Percentiles rank a stretch among this genome's conserved stretches.
Evolutionary conservation across 805 yeast genomes (phyloP).

Genomic region (Kuraishia molischiana): DNA sequence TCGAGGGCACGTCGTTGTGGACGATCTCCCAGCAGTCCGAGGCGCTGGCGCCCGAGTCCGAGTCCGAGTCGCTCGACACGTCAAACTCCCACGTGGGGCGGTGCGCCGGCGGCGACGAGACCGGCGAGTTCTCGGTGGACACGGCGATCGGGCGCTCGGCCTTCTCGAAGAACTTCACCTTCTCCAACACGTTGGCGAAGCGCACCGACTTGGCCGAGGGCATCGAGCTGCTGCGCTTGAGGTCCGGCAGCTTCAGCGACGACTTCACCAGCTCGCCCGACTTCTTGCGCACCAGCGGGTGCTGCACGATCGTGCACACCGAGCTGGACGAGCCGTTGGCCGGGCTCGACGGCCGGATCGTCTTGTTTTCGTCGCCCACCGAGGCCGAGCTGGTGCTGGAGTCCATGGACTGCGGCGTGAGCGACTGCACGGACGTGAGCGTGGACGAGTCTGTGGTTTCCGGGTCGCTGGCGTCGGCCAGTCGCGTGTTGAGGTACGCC

Average conservation of each 20-base stretch:
- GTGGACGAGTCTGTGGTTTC: not conserved
- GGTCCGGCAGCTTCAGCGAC: conserved; percentile 34
- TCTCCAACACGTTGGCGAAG: conserved; percentile 51
- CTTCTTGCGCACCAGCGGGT: conserved; percentile 33
- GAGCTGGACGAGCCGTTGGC: conserved; percentile 2
- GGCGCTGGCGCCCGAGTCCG: conserved; percentile 10
- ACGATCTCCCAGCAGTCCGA: conserved; percentile 17
- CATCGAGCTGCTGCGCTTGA: conserved; percentile 33
- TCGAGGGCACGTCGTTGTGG: conserved; percentile 20
- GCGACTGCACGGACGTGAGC: conserved; percentile 8
- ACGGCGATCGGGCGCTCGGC: conserved; percentile 52
- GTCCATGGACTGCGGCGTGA: conserved; percentile 18
- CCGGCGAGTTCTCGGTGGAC: conserved; percentile 47
- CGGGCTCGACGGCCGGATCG: not conserved
- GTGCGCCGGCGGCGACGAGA: conserved; percentile 10
- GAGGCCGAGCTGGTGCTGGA: conserved; percentile 9
- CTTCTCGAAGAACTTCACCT: conserved; percentile 56
- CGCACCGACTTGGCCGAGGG: conserved; percentile 51
- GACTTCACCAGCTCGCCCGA: conserved; percentile 41
- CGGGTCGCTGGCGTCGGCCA: not conserved
- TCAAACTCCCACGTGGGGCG: conserved; percentile 9
- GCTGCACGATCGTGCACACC: conserved; percentile 2
- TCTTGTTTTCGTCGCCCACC: not conserved
- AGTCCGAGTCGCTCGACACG: conserved; percentile 6
- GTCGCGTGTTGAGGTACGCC: conserved; percentile 14